A percentile compares a stretch with the other conserved stretches of the same genome.
Conservation (phyloP, 202 grass and related monocot species). For the Cymbopogon flexuosus region DNA sequence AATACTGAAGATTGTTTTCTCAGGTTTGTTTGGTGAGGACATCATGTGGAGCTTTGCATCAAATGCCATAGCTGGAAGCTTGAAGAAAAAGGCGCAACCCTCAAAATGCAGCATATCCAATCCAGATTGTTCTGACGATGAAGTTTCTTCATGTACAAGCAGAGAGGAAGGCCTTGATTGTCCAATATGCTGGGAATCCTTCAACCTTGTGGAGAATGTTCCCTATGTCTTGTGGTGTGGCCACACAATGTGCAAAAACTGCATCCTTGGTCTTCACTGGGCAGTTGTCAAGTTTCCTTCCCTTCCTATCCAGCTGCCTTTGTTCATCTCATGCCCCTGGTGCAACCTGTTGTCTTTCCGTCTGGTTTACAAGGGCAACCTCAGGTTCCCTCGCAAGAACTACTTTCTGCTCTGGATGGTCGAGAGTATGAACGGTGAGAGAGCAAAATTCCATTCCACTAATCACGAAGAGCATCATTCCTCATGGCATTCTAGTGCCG, state of each 20-base stretch:
- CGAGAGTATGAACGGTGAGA: conserved; percentile 75
- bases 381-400: conserved; percentile 83
- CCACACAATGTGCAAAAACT: conserved; percentile 98
- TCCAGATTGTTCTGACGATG: conserved; percentile 73
- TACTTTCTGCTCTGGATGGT: conserved; percentile 98
- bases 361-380: conserved; percentile 72
- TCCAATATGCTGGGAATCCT: conserved; percentile 94
- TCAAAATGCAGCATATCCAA: conserved; percentile 41
- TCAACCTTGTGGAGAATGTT: conserved; percentile 93
- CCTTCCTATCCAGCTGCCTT: conserved; percentile 68
- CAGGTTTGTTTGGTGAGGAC: conserved; percentile 8
- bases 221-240: conserved; percentile 95
- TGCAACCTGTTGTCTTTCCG: conserved; percentile 74
- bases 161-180: conserved; percentile 86
- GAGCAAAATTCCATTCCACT: conserved; percentile 53
- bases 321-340: conserved; percentile 92
- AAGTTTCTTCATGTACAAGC: conserved; percentile 74
- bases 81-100: conserved; percentile 41
- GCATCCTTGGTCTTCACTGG: conserved; percentile 79
- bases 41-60: conserved; percentile 88
- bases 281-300: conserved; percentile 73
- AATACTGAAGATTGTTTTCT: neutral
- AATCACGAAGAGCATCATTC: conserved; percentile 30
- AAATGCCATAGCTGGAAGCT: conserved; percentile 61
- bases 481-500: conserved; percentile 29